Base-by-base conservation (phyloP, 75 land plant genomes). In the Selaginella tamariscina region DNA sequence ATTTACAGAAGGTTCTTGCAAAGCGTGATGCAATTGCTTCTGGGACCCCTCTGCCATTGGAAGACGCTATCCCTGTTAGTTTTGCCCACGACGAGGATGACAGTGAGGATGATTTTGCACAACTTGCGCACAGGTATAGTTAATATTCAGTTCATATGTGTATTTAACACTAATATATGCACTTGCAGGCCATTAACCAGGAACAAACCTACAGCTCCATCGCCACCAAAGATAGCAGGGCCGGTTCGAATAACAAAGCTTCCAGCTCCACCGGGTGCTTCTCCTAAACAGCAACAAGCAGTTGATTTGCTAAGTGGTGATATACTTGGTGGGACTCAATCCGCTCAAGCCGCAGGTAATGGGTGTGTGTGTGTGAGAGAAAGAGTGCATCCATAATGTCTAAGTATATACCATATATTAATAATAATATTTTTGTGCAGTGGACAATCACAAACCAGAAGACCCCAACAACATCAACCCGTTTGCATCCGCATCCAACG, bases 11-110 rank as follows among this genome's bases (percentile, higher is more conserved):
- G 29, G 68, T 84, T 63, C 81, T 93, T 56, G 90, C 88, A 13
- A 86, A 82, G 68, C 88, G 89, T 76, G 95, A 89, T 73, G 89
- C 94, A 2, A 82, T 92, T 73, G 81, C 87, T 18, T 84, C 87
- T 64, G 97, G 97, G 57, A 69, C 81, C 28, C 81, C 90, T 22
- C 29, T 84, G 30, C 89, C 85, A 59, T 28, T 30, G 70, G 73
- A 66, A 55, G 55, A 68, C 18, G 8, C 76, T 62, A 21, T 56
- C 2, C 73, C 82, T 26, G 49, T 65, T 60, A 29, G 31, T 63
- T 56, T 27, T 0, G 29, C 30, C n/a, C 54, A 30, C 31, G 82
- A 71, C 15, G 85, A 82, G 32, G 89, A 83, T 26, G 91, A 83
- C 32, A 83, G 72, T 24, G 86, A 80, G 39, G 82, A 84, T 78